phyloP scores from a whole-genome alignment of 169 alveolate genomes.

The Eimeria necatrix region DNA sequence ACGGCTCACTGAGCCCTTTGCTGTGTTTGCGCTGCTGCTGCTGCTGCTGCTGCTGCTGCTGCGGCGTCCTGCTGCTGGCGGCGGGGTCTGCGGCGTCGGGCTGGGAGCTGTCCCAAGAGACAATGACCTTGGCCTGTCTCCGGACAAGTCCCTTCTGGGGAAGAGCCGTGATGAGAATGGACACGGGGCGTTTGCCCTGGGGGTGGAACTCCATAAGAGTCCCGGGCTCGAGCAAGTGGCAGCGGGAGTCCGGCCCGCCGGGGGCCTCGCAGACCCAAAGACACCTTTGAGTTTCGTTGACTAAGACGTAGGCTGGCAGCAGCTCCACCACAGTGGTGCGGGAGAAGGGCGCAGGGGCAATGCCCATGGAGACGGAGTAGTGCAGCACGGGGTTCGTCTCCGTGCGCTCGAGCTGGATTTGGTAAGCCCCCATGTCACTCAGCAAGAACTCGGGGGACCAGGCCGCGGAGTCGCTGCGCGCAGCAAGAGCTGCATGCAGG shows the following conservation, averaged over 20 bases:
- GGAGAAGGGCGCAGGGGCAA: slow-evolving; percentile 92
- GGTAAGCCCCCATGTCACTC: slow-evolving; percentile 67
- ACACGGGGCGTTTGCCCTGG: slow-evolving; percentile 87
- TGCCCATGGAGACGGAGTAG: slow-evolving; percentile 87
- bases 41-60: slow-evolving; percentile 40
- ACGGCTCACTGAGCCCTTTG: slow-evolving; percentile 7
- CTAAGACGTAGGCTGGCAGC: slow-evolving; percentile 88
- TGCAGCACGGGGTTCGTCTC: slow-evolving; percentile 87
- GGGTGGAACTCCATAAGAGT: slow-evolving; percentile 90
- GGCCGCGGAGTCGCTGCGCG: slow-evolving; percentile 65
- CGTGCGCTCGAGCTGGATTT: slow-evolving; percentile 42
- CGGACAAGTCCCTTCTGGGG: slow-evolving; percentile 31
- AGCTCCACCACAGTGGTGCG: slow-evolving; percentile 90
- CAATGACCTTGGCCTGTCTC: neutral
- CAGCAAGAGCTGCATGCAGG: slow-evolving; percentile 48
- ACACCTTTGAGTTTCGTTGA: slow-evolving; percentile 80
- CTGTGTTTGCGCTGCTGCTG: neutral
- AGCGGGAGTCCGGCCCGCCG: slow-evolving; percentile 77
- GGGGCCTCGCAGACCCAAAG: slow-evolving; percentile 85
- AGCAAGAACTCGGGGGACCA: slow-evolving; percentile 70
- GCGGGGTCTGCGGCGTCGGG: neutral
- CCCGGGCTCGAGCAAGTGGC: slow-evolving; percentile 87
- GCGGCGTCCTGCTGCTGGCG: neutral
- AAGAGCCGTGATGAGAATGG: slow-evolving; percentile 87
- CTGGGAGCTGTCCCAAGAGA: neutral